Percentiles rank a stretch among this genome's conserved stretches.
Evolutionary conservation across 345 rosid species (phyloP).

Genomic region (Eucalyptus albens): DNA sequence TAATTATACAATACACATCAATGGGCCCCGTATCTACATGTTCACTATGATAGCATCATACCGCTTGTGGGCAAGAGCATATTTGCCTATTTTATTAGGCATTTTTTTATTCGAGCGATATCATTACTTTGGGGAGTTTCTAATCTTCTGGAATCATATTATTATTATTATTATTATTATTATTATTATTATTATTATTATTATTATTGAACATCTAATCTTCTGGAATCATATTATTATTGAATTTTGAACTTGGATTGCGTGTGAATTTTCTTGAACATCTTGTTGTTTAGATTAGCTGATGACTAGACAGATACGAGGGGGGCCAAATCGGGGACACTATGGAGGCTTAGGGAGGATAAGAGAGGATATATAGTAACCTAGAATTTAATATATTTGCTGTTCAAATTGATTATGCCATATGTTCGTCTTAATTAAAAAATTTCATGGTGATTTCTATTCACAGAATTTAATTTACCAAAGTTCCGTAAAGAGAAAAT

Average conservation of each 20-base stretch:
- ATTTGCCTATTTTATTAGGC: not conserved
- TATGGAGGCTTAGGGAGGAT: not conserved
- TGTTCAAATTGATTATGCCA: not conserved
- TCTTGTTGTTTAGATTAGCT: not conserved
- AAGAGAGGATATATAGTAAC: not conserved
- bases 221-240: not conserved
- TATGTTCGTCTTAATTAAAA: not conserved
- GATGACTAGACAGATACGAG: not conserved
- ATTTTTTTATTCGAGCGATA: not conserved
- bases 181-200: not conserved
- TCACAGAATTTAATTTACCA: not conserved
- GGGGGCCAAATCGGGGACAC: not conserved
- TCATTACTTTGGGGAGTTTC: not conserved
- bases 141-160: not conserved
- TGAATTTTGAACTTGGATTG: not conserved
- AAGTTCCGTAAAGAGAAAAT: not conserved
- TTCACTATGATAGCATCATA: not conserved
- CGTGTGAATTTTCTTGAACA: not conserved
- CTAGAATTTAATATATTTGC: not conserved
- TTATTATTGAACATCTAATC: not conserved
- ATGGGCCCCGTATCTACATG: not conserved
- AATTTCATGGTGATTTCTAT: not conserved
- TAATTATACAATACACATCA: not conserved
- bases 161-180: not conserved
- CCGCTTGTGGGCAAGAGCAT: not conserved